Evolutionary conservation across 306 rosid genomes (phyloP).

Genomic region (Vicia faba): DNA sequence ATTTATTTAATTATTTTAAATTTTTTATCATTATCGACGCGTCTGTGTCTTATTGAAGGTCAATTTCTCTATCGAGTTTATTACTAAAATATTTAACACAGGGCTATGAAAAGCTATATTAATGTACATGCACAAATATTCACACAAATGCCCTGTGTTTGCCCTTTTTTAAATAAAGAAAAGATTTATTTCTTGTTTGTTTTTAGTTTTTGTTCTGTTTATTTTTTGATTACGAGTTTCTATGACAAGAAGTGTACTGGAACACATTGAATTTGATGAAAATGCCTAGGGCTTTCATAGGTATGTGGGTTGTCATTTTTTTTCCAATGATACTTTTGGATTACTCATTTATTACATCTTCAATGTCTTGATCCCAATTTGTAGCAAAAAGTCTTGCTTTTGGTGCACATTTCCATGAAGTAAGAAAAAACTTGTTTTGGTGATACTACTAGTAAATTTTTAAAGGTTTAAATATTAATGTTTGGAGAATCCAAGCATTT

Average conservation of each 20-base stretch:
- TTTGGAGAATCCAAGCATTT: too few species aligned
- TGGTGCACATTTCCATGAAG: slow-evolving; percentile 38
- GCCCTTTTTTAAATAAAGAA: neutral
- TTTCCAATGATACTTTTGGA: slow-evolving; percentile 24
- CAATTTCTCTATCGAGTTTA: neutral
- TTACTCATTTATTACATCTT: slow-evolving; percentile 43
- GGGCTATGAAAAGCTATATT: slow-evolving; percentile 27
- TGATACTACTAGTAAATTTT: too few species aligned
- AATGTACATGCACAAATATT: slow-evolving; percentile 42
- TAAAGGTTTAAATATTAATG: too few species aligned
- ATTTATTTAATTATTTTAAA: too few species aligned
- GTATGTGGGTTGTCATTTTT: slow-evolving; percentile 35
- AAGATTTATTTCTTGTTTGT: slow-evolving; percentile 17
- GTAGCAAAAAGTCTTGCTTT: slow-evolving; percentile 43
- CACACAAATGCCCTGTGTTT: slow-evolving; percentile 33
- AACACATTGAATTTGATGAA: slow-evolving; percentile 53
- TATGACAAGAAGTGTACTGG: slow-evolving; percentile 29
- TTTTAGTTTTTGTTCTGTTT: slow-evolving; percentile 34
- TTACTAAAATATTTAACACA: slow-evolving; percentile 4
- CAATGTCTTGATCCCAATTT: slow-evolving; percentile 47
- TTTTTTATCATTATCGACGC: too few species aligned
- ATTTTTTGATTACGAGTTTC: slow-evolving; percentile 34
- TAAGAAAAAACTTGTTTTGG: neutral
- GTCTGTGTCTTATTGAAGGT: too few species aligned
- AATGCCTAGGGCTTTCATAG: slow-evolving; percentile 42